Base-by-base conservation (phyloP, 331 rosid genomes). In the Acacia pycnantha region DNA sequence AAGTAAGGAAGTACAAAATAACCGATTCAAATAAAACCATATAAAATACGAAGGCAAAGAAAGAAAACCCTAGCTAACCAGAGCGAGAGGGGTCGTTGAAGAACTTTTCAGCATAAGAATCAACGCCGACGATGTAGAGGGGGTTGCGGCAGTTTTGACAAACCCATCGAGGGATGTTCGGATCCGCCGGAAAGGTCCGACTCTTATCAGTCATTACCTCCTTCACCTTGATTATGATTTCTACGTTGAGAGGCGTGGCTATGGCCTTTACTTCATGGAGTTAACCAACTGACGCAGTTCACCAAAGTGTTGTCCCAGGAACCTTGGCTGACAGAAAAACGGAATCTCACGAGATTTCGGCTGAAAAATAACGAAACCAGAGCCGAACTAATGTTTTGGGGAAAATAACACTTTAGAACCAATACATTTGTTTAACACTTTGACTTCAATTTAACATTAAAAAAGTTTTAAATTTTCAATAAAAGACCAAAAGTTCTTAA, bases 141-240 rank as follows among this genome's bases (percentile, higher is more conserved):
- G 91, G 72, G 82, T 90, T 90, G 79, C 92, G 97, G 86, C 99
- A 95, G 85, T 92, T 93, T 91, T 95, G 99, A 83, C 98, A 95
- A 79, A 80, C 86, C 93, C 94, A 93, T 84, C 97, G 88, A 59
- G 97, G 97, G 27, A 94, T 65, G 71, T 86, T 95, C 77, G 94
- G 97, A 79, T 93, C 97, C 84, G 83, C 94, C 86, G 93, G 90
- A 5, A 91, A 84, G 91, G 77, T 84, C 88, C 94, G 94, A 86
- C 88, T 87, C 88, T 83, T 90, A 48, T 92, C 93, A 5, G 67
- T 81, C 84, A 92, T 88, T 68, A n/a, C 33, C 8, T 74, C 76
- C 76, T 75, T 67, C 35, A 10, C 77, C 24, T 27, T 29, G 43
- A 73, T 27, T 47, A 27, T 48, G 16, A 47, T 27, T 29, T 27